Evolutionary conservation across 495 filamentous ascomycete species (phyloP), one percentile per base, ranked within the genome.

Genomic region (Neurospora sp.): DNA sequence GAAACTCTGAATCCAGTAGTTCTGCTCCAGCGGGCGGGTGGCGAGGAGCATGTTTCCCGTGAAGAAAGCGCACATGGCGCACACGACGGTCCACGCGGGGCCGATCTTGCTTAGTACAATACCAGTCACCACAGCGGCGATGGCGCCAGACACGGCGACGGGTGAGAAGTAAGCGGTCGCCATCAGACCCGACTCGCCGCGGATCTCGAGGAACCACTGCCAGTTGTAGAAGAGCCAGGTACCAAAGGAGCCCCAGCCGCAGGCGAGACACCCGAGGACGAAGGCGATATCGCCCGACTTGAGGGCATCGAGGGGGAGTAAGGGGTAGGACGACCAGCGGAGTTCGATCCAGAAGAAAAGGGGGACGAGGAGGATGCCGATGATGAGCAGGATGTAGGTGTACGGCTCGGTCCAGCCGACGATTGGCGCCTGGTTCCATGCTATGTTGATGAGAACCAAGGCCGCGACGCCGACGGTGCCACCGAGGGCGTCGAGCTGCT

Each of bases 201-300:
- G 82, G 40, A 89, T 79, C 16, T 81, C 79, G 68, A 86, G 81
- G 72, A 89, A 73, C 75, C 89, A 87, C 40, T 87, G 82, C 72
- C 81, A 88, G 40, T 81, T 78, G 76, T 91, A 91, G 77, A 83
- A 90, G 71, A 88, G 78, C 79, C 86, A 85, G 70, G 90, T 89
- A 17, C 89, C 89, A 71, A 91, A 91, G 72, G 81, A 84, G 70
- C 82, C 83, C 90, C 89, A 91, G 3, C 89, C 90, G 31, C 78
- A 82, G 1, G 85, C 84, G 22, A 89, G 82, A 70, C 85, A 86
- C 7, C 79, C 85, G 10, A 91, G 78, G 37, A 89, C 85, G 76
- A 87, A 88, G 6, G 81, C 83, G 4, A 87, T 78, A 41, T 89
- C 84, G 16, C 78, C 80, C 4, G 78, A 81, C 0, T 80, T 83